These are phyloP conservation scores for Pythium aristosporum DNA, from an alignment of 352 stramenopile genomes.

Conservation along the genomic window DNA sequence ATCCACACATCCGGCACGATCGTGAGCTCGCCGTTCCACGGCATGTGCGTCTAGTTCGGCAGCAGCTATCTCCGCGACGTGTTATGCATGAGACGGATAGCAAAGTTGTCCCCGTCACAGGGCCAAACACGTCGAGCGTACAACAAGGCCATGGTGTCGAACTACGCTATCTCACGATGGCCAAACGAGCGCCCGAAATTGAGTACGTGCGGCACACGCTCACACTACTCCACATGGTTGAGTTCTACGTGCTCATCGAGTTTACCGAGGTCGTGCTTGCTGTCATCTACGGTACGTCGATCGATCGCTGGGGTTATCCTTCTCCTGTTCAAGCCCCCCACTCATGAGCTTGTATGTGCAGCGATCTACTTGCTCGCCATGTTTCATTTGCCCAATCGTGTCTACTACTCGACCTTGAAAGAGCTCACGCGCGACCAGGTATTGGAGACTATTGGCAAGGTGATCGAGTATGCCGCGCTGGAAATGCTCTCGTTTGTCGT, in stretches of 20 bases:
- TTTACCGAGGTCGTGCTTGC: constrained; percentile 9
- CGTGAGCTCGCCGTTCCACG: too few species aligned
- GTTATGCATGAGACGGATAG: too few species aligned
- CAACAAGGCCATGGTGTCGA: neutral
- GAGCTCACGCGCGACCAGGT: constrained; percentile 4
- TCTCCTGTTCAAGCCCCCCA: too few species aligned
- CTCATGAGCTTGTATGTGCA: neutral
- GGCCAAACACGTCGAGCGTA: too few species aligned
- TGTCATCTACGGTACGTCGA: constrained; percentile 9
- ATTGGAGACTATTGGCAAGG: neutral
- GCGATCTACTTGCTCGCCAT: constrained; percentile 23
- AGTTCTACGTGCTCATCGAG: constrained; percentile 18
- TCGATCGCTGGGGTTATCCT: neutral
- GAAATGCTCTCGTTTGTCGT: constrained; percentile 28
- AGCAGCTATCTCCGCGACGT: too few species aligned
- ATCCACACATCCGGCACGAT: too few species aligned
- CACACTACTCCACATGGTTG: constrained; percentile 9
- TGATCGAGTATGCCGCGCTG: constrained; percentile 28
- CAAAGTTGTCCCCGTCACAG: too few species aligned
- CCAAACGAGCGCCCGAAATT: neutral
- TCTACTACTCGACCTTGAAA: constrained; percentile 25
- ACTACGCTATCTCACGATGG: neutral
- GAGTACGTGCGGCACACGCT: constrained; percentile 1
- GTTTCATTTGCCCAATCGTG: constrained; percentile 20
- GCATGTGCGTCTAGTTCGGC: too few species aligned